A percentile compares a stretch with the other conserved stretches of the same genome.
Conservation (phyloP, 1,284 basidiomycete genomes). For the Ceratobasidium sp. region DNA sequence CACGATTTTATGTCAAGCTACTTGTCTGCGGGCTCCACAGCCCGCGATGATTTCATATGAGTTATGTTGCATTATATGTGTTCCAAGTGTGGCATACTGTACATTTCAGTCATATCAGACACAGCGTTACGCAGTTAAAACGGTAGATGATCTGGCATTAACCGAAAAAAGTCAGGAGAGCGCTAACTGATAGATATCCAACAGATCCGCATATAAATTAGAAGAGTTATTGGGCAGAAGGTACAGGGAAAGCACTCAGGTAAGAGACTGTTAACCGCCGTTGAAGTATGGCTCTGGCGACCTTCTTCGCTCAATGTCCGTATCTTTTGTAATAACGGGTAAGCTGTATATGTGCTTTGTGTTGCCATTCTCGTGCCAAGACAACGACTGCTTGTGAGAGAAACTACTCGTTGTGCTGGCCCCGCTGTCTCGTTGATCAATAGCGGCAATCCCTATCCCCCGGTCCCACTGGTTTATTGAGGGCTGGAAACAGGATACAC, state of each 20-base stretch:
- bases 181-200: too few relatives aligned
- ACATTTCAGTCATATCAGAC: too few relatives aligned
- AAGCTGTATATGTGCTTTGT: background rate
- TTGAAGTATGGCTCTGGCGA: background rate
- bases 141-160: too few relatives aligned
- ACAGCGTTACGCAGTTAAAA: too few relatives aligned
- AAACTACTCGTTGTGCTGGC: background rate
- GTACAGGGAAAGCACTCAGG: background rate
- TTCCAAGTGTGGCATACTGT: too few relatives aligned
- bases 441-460: background rate
- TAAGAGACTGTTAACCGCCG: conserved; percentile 9
- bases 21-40: too few relatives aligned
- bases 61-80: too few relatives aligned
- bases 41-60: too few relatives aligned
- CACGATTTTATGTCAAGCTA: too few relatives aligned
- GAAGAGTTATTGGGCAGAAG: background rate
- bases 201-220: too few relatives aligned
- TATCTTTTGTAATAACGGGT: background rate
- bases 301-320: conserved; percentile 4
- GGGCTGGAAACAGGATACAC: background rate
- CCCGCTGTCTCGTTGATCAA: background rate
- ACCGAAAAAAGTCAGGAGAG: too few relatives aligned
- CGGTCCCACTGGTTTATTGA: background rate
- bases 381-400: background rate
- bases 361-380: background rate